phyloP scores from a whole-genome alignment of 2,329 filamentous ascomycete genomes.

The Xylaria sp. region DNA sequence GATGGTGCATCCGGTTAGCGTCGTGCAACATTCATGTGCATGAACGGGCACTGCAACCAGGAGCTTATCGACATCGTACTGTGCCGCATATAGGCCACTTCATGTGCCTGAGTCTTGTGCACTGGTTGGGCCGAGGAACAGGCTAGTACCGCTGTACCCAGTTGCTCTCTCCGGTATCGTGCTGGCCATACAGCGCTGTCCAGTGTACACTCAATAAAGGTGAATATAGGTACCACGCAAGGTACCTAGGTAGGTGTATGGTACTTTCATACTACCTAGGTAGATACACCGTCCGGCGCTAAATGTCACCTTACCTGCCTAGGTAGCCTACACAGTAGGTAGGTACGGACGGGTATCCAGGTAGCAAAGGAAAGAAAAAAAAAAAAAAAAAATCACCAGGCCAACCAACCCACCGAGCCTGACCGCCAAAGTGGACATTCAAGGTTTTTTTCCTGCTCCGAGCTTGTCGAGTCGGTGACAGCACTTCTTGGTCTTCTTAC shows the following conservation, averaged over 20 bases:
- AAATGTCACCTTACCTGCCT: background rate
- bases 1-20: slow-evolving; percentile 19
- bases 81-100: background rate
- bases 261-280: no score
- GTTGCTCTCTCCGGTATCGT: no score
- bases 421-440: slow-evolving; percentile 36
- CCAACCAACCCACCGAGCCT: slow-evolving; percentile 32
- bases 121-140: background rate
- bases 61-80: background rate
- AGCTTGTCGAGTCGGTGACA: background rate
- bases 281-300: background rate
- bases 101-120: background rate
- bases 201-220: background rate
- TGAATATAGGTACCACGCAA: no score
- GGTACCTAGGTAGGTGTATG: no score
- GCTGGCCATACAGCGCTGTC: background rate
- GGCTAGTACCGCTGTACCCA: no score
- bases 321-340: background rate
- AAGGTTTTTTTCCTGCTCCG: slow-evolving; percentile 31
- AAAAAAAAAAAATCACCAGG: slow-evolving; percentile 34
- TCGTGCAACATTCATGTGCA: slow-evolving; percentile 27
- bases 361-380: background rate
- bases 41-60: slow-evolving; percentile 15
- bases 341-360: background rate
- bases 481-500: background rate